phyloP scores from a whole-genome alignment of 2,329 filamentous ascomycete species.

The Pseudonectria buxi region DNA sequence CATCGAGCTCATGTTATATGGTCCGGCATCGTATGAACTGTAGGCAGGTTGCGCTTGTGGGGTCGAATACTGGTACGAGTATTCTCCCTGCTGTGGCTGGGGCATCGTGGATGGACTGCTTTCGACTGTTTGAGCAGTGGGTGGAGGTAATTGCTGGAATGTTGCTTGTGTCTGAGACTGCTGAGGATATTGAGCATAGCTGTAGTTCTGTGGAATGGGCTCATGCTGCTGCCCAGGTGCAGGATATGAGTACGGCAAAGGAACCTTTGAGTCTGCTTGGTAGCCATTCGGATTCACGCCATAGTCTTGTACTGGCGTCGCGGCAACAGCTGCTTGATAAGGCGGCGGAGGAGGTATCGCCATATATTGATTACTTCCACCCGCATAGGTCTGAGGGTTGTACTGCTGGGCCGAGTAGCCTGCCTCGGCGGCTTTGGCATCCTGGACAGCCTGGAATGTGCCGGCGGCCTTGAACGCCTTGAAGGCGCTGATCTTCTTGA shows the following conservation, averaged over 20 bases:
- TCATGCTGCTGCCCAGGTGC: slow-evolving; percentile 1
- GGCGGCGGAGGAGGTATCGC: slow-evolving; percentile 7
- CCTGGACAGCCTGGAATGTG: slow-evolving; percentile 24
- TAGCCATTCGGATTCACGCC: not conserved
- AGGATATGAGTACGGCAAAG: not conserved
- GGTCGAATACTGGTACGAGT: not conserved
- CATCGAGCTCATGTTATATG: slow-evolving; percentile 10
- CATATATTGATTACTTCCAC: slow-evolving; percentile 2
- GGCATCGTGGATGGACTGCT: not conserved
- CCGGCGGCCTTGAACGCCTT: slow-evolving; percentile 28
- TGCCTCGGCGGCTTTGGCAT: slow-evolving; percentile 23
- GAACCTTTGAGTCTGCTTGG: slow-evolving; percentile 6
- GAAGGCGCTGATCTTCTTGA: slow-evolving; percentile 28
- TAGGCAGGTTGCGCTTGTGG: not conserved
- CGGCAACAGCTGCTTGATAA: slow-evolving; percentile 6
- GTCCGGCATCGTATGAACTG: slow-evolving; percentile 1
- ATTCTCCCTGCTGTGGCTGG: not conserved
- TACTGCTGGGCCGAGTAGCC: slow-evolving; percentile 13
- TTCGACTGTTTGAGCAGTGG: not conserved
- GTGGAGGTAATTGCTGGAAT: not conserved
- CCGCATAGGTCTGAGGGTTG: slow-evolving; percentile 2
- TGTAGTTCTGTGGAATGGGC: slow-evolving; percentile 1
- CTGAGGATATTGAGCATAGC: slow-evolving; percentile 1
- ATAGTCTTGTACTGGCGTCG: slow-evolving; percentile 1
- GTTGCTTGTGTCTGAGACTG: no score